These are phyloP conservation scores for Reutealis trisperma DNA, from an alignment of 345 rosid genomes.

Conservation along the genomic window DNA sequence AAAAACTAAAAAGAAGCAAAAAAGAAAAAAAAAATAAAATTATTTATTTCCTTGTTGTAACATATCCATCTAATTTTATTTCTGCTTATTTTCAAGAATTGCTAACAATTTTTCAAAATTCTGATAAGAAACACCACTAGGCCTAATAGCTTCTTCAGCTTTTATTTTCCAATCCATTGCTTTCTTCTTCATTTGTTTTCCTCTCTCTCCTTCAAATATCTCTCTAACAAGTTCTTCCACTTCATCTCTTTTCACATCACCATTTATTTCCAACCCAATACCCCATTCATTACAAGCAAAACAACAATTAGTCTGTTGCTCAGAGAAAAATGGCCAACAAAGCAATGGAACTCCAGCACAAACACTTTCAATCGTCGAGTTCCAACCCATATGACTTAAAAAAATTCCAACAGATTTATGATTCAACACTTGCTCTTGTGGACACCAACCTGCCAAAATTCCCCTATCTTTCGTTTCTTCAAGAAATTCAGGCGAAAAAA, in stretches of 20 bases:
- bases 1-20: no score
- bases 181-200: slow-evolving; percentile 1
- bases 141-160: neutral
- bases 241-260: slow-evolving; percentile 8
- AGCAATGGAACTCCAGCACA: neutral
- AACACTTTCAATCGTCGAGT: slow-evolving; percentile 5
- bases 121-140: neutral
- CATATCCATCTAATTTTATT: neutral
- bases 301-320: slow-evolving; percentile 8
- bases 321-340: slow-evolving; percentile 5
- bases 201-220: slow-evolving; percentile 5
- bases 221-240: slow-evolving; percentile 4
- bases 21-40: no score
- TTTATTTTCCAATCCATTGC: slow-evolving; percentile 5
- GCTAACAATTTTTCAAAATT: neutral
- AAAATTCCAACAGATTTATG: slow-evolving; percentile 8
- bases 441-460: slow-evolving; percentile 6
- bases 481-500: slow-evolving; percentile 2
- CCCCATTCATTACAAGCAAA: slow-evolving; percentile 16
- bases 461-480: neutral
- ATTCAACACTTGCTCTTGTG: slow-evolving; percentile 4
- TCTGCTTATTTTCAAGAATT: neutral
- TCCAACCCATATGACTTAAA: slow-evolving; percentile 16
- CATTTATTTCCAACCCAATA: slow-evolving; percentile 3
- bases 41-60: no score